Evolutionary conservation across 2,329 filamentous ascomycete species (phyloP), one percentile per base, ranked within the genome.

Genomic region (Beauveria pseudobassiana): DNA sequence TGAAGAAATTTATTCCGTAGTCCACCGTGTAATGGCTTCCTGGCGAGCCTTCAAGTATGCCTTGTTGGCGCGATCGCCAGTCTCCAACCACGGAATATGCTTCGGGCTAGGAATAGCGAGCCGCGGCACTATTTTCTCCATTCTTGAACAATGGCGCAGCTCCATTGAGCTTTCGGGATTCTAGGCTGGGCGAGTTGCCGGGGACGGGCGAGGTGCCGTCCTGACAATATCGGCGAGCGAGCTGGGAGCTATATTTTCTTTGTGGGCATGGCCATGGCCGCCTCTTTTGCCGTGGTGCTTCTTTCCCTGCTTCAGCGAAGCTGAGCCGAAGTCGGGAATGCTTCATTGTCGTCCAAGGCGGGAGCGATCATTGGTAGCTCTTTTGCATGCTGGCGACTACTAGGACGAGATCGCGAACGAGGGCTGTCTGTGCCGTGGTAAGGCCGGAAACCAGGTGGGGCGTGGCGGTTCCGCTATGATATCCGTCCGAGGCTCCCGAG

Each of bases 1-100:
- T 97, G 93, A 60, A 99, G 77, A 69, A 98, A 99, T 73, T 98
- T 98, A 74, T 98, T 99, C 65, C 95, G 86, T 72, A 97, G 84
- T 67, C 93, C 95, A 67, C 95, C 95, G 73, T 99, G 95, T 96
- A 73, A 99, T 96, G 62, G 95, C 95, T 76, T 98, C 93, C 70
- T 93, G 90, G 59, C 95, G 88, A 67, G 93, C 91, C 77, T 96
- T 96, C 67, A 99, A 84, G 73, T 99, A 99, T 26, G 91, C 88
- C 75, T 93, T 92, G 74, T 99, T 98, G 66, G 91, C 91, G 65
- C 85, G 86, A 59, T 93, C 87, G 24, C 95, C 95, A 2, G 95
- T 98, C 75, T 97, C 93, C 4, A 98, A 78, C 95, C 95, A 99
- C 0, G 95, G 95, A 52, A 99, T 91, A 68, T 97, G 90, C 71